Percentiles rank a stretch among this genome's conserved stretches.
Conservation (phyloP, 192 early-diverging fungal genomes). For the Linnemannia hyalina region DNA sequence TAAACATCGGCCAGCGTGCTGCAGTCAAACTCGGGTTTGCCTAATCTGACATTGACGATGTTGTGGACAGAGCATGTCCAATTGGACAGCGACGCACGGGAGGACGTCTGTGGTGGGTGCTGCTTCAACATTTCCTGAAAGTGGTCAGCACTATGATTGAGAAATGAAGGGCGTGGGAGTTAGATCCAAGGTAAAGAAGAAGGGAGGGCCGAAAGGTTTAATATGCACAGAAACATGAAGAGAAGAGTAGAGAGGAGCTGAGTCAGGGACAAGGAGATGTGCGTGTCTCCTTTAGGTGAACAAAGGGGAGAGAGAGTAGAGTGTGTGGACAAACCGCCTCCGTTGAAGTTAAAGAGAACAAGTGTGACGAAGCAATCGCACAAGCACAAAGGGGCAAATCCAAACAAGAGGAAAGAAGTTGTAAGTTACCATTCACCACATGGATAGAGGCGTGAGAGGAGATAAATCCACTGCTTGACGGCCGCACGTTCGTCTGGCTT, state of each 20-base stretch:
- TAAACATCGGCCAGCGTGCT: constrained; percentile 79
- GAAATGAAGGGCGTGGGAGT: background rate
- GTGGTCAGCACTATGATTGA: constrained; percentile 79
- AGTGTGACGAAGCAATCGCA: background rate
- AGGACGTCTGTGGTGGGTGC: constrained; percentile 85
- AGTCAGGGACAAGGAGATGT: background rate
- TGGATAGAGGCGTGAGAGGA: constrained; percentile 91
- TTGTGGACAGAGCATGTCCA: constrained; percentile 95
- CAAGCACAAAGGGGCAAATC: background rate
- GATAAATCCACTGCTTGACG: constrained; percentile 82
- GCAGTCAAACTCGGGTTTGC: constrained; percentile 89
- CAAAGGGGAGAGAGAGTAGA: background rate
- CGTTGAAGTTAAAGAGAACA: background rate
- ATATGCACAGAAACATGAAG: background rate
- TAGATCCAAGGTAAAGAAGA: background rate
- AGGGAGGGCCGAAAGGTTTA: background rate
- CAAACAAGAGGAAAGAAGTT: background rate
- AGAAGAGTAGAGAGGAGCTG: background rate
- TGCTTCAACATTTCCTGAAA: constrained; percentile 83
- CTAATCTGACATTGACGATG: constrained; percentile 87
- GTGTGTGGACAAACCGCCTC: background rate
- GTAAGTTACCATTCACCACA: constrained; percentile 91
- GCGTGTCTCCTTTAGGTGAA: background rate
- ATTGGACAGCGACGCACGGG: constrained; percentile 78
- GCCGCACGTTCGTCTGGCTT: constrained; percentile 80